Evolutionary conservation across 768 basidiomycete genomes (phyloP).

Genomic region (Xerocomellus dryophilus): DNA sequence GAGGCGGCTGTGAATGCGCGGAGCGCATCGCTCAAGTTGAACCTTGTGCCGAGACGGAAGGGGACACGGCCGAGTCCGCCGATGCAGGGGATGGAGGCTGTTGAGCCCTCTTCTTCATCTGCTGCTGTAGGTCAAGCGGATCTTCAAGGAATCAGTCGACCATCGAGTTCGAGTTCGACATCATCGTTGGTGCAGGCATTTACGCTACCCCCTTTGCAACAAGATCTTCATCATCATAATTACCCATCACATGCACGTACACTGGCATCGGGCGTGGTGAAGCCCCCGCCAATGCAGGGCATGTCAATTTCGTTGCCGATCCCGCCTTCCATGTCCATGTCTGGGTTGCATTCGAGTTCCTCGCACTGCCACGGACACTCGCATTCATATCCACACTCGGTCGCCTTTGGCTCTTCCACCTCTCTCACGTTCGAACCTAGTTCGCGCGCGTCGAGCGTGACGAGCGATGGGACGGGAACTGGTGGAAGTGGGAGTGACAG

Average conservation of each 20-base stretch:
- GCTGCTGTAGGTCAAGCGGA: conserved; percentile 7
- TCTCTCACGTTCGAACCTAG: conserved; percentile 22
- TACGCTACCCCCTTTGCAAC: conserved; percentile 21
- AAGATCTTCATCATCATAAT: not conserved
- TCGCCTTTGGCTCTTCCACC: conserved; percentile 3
- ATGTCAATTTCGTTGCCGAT: conserved; percentile 35
- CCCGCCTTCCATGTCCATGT: conserved; percentile 21
- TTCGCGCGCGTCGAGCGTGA: conserved; percentile 32
- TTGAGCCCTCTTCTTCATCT: not conserved
- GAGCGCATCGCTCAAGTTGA: conserved; percentile 57
- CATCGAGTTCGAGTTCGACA: conserved; percentile 36
- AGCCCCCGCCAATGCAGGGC: conserved; percentile 27
- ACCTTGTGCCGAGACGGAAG: conserved; percentile 45
- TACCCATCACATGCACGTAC: conserved; percentile 2
- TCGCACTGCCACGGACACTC: not conserved
- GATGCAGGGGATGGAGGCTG: not conserved
- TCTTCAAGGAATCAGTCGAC: conserved; percentile 32
- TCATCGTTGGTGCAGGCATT: conserved; percentile 45
- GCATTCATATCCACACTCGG: conserved; percentile 3
- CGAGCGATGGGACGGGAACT: conserved; percentile 31
- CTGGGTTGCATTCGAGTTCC: conserved; percentile 8
- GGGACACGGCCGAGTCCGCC: conserved; percentile 24
- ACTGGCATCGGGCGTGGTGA: conserved; percentile 11
- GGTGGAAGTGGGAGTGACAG: conserved; percentile 33
- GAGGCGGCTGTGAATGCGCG: conserved; percentile 74